These are phyloP conservation scores for Elongisporangium senticosum DNA, from an alignment of 352 stramenopile species.

Conservation along the genomic window DNA sequence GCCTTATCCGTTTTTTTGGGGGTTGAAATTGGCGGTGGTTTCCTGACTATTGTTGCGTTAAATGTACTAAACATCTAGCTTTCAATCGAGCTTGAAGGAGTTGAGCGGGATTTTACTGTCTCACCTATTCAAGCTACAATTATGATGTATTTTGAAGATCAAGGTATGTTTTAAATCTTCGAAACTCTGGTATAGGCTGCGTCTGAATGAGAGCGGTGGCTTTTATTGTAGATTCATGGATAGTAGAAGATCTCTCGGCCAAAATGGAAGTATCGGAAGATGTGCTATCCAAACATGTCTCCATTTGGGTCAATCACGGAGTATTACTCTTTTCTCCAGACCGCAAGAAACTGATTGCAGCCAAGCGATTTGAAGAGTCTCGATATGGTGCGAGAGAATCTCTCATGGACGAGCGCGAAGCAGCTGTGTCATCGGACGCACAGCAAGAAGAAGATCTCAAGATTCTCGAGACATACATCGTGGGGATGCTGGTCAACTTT, in stretches of 20 bases:
- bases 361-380: constrained; percentile 15
- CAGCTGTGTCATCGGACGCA: constrained; percentile 84
- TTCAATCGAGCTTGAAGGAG: constrained; percentile 86
- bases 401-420: constrained; percentile 55
- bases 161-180: constrained; percentile 30
- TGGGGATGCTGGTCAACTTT: constrained; percentile 94
- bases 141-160: constrained; percentile 93
- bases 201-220: not conserved
- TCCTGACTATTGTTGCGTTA: not conserved
- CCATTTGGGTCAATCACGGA: constrained; percentile 71
- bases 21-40: constrained; percentile 6
- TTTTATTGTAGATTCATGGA: constrained; percentile 38
- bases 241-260: constrained; percentile 46
- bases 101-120: constrained; percentile 83
- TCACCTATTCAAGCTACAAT: constrained; percentile 93
- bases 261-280: constrained; percentile 63
- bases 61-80: constrained; percentile 16
- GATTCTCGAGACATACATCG: constrained; percentile 92
- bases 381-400: constrained; percentile 11
- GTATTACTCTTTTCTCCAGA: constrained; percentile 41
- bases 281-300: constrained; percentile 45
- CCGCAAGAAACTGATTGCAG: constrained; percentile 36
- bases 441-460: constrained; percentile 91
- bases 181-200: not conserved
- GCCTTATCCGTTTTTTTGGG: not conserved